Evolutionary conservation across 371 early-diverging fungal genomes (phyloP), one percentile per base, ranked within the genome.

Genomic region (Syncephalastrum sp.): DNA sequence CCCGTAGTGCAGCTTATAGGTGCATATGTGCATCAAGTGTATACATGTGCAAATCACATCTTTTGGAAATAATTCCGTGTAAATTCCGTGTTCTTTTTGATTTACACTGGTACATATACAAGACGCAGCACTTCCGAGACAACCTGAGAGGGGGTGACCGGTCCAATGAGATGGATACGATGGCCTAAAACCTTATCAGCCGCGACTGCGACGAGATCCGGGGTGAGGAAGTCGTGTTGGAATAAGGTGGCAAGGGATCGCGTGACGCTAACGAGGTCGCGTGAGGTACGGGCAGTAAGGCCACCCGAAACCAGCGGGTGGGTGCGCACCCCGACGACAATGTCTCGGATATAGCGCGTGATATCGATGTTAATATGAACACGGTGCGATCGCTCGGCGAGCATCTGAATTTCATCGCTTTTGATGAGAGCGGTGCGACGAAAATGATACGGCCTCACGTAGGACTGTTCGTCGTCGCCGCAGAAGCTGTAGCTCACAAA

Each of bases 241-340:
- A 84, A 85, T 17, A 85, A 49, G 2, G 80, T 72, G 2, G 86
- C 83, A 17, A 85, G 50, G 0, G 83, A 71, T 55, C 82, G 81
- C 59, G 81, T 75, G 7, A 83, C 82, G 1, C 56, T 62, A 38
- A 81, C 78, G 6, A 85, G 63, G 54, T 85, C 86, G 47, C 79
- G 70, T 3, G 82, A 82, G 25, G 84, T 72, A 33, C 84, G 63
- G 7, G 86, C 74, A n/a, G 86, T 85, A 23, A 85, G 33, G 0
- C 86, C 86, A 24, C 84, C 81, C 47, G 75, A 77, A 7, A 85
- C 77, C 21, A 72, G 58, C 5, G 82, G 82, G 59, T 85, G 86
- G 5, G 83, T 83, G 10, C 86, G 77, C 19, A 85, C 60, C 12
- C 79, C 84, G 7, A 85, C 84, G 3, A 85, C 76, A 46, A 85